Conservation (phyloP, 2,329 filamentous ascomycete species). For the Fusarium dimerum region DNA sequence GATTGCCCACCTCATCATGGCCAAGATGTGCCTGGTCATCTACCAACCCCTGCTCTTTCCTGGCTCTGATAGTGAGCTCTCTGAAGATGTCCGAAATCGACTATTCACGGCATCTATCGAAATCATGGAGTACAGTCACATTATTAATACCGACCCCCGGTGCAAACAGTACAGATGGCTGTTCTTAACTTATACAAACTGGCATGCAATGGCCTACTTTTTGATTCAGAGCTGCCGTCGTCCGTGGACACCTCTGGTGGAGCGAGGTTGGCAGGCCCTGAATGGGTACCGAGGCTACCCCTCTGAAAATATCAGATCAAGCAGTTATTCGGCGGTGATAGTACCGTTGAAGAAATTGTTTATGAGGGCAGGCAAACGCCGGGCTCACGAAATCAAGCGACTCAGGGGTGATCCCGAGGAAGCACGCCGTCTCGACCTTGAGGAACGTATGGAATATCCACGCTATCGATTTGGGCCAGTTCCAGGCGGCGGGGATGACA, state of each 20-base stretch:
- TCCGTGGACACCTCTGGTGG: constrained; percentile 50
- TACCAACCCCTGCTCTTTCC: constrained; percentile 72
- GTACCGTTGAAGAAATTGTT: constrained; percentile 57
- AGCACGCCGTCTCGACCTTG: constrained; percentile 49
- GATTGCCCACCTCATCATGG: constrained; percentile 69
- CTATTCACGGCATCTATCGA: constrained; percentile 73
- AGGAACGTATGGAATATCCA: constrained; percentile 46
- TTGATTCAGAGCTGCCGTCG: constrained; percentile 48
- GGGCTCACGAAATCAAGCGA: constrained; percentile 51
- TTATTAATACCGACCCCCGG: constrained; percentile 61
- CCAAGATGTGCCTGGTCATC: constrained; percentile 76
- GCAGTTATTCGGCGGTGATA: constrained; percentile 51
- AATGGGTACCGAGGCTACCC: constrained; percentile 40
- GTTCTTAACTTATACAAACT: constrained; percentile 52
- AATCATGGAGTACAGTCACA: constrained; percentile 68
- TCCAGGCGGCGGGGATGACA: constrained; percentile 47
- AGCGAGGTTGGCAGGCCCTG: constrained; percentile 52
- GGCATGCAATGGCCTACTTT: constrained; percentile 52
- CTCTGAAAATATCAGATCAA: constrained; percentile 45
- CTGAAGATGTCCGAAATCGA: constrained; percentile 64
- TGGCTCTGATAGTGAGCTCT: constrained; percentile 55
- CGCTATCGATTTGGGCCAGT: constrained; percentile 50
- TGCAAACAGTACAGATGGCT: constrained; percentile 51
- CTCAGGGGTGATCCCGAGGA: constrained; percentile 50
- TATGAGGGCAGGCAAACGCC: constrained; percentile 51